Conservation (phyloP, 2,329 filamentous ascomycete species). For the Decorospora gaudefroyi region DNA sequence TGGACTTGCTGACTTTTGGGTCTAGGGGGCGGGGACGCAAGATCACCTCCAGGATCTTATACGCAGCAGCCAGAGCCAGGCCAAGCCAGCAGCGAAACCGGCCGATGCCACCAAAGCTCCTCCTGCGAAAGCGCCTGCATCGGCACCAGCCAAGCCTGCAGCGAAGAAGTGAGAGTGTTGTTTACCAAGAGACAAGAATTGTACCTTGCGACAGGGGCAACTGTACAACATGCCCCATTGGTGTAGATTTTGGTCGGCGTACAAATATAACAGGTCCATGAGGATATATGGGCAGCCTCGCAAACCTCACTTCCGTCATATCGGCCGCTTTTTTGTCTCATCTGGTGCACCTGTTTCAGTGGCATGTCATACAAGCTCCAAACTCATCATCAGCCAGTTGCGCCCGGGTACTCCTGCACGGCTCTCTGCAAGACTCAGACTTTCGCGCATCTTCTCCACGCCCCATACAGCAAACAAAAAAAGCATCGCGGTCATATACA, state of each 20-base stretch:
- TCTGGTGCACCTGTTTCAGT: too few species aligned
- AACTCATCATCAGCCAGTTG: neutral
- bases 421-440: slow-evolving; percentile 4
- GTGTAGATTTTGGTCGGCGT: too few species aligned
- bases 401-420: neutral
- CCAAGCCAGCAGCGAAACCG: slow-evolving; percentile 16
- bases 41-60: slow-evolving; percentile 43
- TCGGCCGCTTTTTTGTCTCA: neutral
- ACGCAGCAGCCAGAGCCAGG: slow-evolving; percentile 37
- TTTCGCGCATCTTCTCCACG: neutral
- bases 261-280: neutral
- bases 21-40: slow-evolving; percentile 23
- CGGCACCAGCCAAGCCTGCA: slow-evolving; percentile 13
- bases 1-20: slow-evolving; percentile 1
- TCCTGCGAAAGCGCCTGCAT: slow-evolving; percentile 17
- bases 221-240: slow-evolving; percentile 1
- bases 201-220: neutral
- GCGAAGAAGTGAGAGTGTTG: slow-evolving; percentile 11
- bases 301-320: neutral
- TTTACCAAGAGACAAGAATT: neutral
- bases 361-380: neutral
- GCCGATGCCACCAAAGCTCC: slow-evolving; percentile 22
- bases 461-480: neutral
- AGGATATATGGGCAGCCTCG: too few species aligned
- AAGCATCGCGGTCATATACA: neutral